phyloP scores from a whole-genome alignment of 2,329 filamentous ascomycete species.

The Colletotrichum liriopes region DNA sequence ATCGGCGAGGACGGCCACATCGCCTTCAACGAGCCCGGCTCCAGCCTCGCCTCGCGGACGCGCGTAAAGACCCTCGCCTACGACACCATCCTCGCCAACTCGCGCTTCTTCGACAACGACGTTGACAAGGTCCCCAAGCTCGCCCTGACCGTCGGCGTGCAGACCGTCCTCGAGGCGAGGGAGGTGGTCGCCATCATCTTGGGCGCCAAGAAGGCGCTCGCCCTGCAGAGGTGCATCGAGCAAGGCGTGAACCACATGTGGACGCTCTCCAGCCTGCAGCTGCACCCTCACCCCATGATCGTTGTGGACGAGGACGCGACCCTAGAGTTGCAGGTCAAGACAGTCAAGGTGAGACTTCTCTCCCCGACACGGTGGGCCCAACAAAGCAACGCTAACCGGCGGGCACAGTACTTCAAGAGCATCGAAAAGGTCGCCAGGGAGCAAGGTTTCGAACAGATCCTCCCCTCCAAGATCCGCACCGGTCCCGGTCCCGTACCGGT shows the following conservation, averaged over 20 bases:
- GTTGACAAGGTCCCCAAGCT: slow-evolving; percentile 82
- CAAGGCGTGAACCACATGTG: slow-evolving; percentile 92
- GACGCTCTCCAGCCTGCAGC: slow-evolving; percentile 85
- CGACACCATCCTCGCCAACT: slow-evolving; percentile 89
- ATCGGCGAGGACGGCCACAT: slow-evolving; percentile 91
- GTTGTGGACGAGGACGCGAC: slow-evolving; percentile 88
- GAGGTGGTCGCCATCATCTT: slow-evolving; percentile 89
- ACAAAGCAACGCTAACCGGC: not conserved
- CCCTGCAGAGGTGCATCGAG: slow-evolving; percentile 85
- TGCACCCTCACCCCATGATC: slow-evolving; percentile 86
- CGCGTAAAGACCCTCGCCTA: slow-evolving; percentile 90
- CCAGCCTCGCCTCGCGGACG: slow-evolving; percentile 82
- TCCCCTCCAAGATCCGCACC: slow-evolving; percentile 70
- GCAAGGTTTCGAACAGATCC: slow-evolving; percentile 71
- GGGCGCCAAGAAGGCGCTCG: slow-evolving; percentile 85
- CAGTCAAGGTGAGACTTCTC: slow-evolving; percentile 68
- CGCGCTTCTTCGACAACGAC: slow-evolving; percentile 85
- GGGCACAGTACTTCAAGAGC: slow-evolving; percentile 76
- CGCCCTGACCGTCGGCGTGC: slow-evolving; percentile 88
- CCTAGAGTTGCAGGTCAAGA: slow-evolving; percentile 81
- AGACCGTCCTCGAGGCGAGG: slow-evolving; percentile 84
- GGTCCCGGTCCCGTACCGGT: slow-evolving; percentile 59
- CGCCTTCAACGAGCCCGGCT: slow-evolving; percentile 92
- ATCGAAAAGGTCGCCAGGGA: slow-evolving; percentile 76
- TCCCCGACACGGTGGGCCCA: not conserved